Evolutionary conservation across 2,329 filamentous ascomycete genomes (phyloP).

Genomic region (Talaromyces pinophilus): DNA sequence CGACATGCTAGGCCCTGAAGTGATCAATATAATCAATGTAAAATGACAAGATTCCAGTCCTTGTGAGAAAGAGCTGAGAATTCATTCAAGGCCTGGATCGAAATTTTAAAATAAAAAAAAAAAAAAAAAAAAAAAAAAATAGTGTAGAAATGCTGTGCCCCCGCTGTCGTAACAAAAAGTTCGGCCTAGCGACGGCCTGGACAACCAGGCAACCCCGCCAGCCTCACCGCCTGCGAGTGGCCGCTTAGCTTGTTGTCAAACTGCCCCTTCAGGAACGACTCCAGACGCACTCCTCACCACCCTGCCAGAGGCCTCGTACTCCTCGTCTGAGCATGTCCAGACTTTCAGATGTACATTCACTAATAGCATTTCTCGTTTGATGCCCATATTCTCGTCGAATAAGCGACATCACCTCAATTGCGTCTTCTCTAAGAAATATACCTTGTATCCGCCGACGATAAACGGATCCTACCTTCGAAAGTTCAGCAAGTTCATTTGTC

Average conservation of each 20-base stretch:
- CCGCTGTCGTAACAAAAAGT: neutral
- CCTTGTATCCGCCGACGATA: conserved; percentile 9
- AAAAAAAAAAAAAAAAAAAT: neutral
- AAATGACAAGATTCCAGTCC: neutral
- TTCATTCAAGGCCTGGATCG: neutral
- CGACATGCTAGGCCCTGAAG: conserved; percentile 19
- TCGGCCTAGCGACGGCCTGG: conserved; percentile 17
- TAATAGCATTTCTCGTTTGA: neutral
- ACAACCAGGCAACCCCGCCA: conserved; percentile 24
- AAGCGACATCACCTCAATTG: neutral
- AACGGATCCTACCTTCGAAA: conserved; percentile 16
- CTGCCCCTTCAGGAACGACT: conserved; percentile 23
- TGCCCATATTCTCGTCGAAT: neutral
- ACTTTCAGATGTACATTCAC: neutral
- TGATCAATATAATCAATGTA: neutral
- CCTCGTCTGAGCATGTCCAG: conserved; percentile 9
- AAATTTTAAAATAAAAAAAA: neutral
- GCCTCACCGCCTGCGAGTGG: conserved; percentile 23
- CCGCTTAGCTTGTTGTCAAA: conserved; percentile 22
- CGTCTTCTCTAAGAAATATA: conserved; percentile 10
- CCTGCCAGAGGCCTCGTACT: neutral
- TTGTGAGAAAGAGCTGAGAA: too few relatives aligned
- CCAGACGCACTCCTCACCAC: neutral
- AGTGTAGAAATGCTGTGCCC: neutral
- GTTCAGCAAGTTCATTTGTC: neutral